These are phyloP conservation scores for Phallus indusiatus DNA, from an alignment of 768 basidiomycete species.

Conservation along the genomic window DNA sequence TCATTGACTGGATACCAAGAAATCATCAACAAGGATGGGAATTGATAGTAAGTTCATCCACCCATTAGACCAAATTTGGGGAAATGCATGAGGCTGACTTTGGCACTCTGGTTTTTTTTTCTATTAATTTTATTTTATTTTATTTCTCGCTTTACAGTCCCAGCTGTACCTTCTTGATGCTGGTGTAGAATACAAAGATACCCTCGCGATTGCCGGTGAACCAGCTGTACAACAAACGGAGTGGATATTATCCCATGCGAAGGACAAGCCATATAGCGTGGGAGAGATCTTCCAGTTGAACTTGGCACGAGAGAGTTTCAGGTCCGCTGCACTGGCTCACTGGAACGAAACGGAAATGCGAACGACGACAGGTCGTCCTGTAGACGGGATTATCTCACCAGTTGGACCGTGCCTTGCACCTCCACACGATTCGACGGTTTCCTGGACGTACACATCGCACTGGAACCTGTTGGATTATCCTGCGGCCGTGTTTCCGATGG, in stretches of 20 bases:
- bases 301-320: conserved; percentile 32
- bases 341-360: conserved; percentile 33
- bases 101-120: conserved; percentile 7
- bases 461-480: conserved; percentile 47
- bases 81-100: neutral
- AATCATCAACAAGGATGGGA: conserved; percentile 38
- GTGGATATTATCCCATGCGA: conserved; percentile 35
- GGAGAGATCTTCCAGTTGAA: conserved; percentile 37
- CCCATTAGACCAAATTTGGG: too few relatives aligned
- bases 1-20: conserved; percentile 39
- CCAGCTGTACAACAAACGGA: conserved; percentile 30
- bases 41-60: conserved; percentile 30
- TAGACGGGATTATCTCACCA: conserved; percentile 41
- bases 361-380: conserved; percentile 33
- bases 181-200: conserved; percentile 34
- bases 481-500: conserved; percentile 38
- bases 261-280: conserved; percentile 28
- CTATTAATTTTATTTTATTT: conserved; percentile 13
- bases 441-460: conserved; percentile 42
- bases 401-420: conserved; percentile 38
- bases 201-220: conserved; percentile 25
- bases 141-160: conserved; percentile 18
- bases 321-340: conserved; percentile 29
- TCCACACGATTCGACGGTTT: conserved; percentile 37
- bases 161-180: conserved; percentile 43